Base-by-base conservation (phyloP, 2,329 filamentous ascomycete species). In the Trichophyton equinum region DNA sequence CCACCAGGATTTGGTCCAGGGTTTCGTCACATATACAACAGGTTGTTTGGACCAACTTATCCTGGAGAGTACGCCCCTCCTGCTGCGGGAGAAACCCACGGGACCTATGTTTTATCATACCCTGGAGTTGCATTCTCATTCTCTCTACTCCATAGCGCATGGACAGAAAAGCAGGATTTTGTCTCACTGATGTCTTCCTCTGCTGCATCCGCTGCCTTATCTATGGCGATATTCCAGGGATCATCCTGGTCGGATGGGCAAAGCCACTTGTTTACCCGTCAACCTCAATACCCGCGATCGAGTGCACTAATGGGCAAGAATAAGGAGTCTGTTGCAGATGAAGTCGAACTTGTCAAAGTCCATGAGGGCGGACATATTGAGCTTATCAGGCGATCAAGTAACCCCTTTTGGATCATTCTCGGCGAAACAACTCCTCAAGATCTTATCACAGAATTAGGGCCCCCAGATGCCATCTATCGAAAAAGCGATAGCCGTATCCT, bases 41-140 rank as follows among this genome's bases (percentile, higher is more conserved):
- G 89, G 59, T 79, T 96, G n/a, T 85, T 99, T 64, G 94, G 94
- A 0, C 91, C 91, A 18, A 95, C 92, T 0, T 97, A 95, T 71
- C 88, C 88, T 1, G 94, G 94, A 64, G 94, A 99, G 77, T 99
- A 92, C 69, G 81, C 96, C 42, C 81, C 86, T 7, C 84, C 89
- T 0, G 72, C 74, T 5, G 69, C 77, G 1, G 78, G 77, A 2
- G 78, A 79, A 9, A 77, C 79, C 15, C 76, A 80, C 62, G 91
- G 91, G 15, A 87, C 84, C 22, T 99, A 97, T 70, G 85, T 96
- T 38, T 78, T 99, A 38, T 97, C 92, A 1, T 99, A 96, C 74
- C 91, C 92, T 0, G 94, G 94, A 0, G 85, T 99, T 33, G 90
- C 92, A 0, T 96, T 97, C 71, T 91, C 88, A 42, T 99, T 99